Evolutionary conservation across 2,329 filamentous ascomycete genomes (phyloP).

Genomic region (Clonostachys sp.): DNA sequence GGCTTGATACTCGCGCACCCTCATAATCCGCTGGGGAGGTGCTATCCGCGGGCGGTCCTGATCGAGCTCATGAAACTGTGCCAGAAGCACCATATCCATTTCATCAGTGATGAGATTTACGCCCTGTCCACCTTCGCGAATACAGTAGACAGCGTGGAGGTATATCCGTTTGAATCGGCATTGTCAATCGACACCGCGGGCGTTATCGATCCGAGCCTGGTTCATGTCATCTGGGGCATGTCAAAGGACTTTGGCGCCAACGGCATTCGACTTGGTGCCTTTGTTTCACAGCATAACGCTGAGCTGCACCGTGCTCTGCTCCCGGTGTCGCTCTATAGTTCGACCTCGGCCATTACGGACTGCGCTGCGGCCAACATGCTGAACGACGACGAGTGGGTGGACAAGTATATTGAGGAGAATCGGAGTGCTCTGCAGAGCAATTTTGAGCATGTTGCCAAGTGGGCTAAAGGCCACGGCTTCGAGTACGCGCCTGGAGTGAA

Average conservation of each 20-base stretch:
- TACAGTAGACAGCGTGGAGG: conserved; percentile 12
- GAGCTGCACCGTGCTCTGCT: conserved; percentile 29
- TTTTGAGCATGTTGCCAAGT: conserved; percentile 28
- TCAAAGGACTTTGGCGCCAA: conserved; percentile 53
- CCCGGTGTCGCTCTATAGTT: conserved; percentile 32
- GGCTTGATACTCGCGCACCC: conserved; percentile 46
- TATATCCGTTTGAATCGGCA: conserved; percentile 34
- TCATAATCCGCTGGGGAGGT: conserved; percentile 46
- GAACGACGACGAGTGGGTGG: conserved; percentile 35
- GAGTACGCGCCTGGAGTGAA: conserved; percentile 40
- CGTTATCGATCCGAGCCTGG: conserved; percentile 39
- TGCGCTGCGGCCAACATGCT: conserved; percentile 32
- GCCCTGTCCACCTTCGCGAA: conserved; percentile 46
- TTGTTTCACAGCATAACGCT: conserved; percentile 41
- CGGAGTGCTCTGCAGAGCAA: conserved; percentile 26
- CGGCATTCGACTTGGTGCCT: conserved; percentile 44
- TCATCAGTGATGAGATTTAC: conserved; percentile 46
- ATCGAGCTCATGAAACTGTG: conserved; percentile 40
- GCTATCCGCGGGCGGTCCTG: conserved; percentile 33
- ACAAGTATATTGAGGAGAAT: conserved; percentile 37
- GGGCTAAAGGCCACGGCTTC: conserved; percentile 31
- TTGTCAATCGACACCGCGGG: conserved; percentile 34
- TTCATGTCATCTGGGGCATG: conserved; percentile 46
- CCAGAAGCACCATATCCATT: conserved; percentile 39
- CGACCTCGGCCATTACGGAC: conserved; percentile 37